Evolutionary conservation across 2,329 filamentous ascomycete species (phyloP).

Genomic region (Cladophialophora exuberans): DNA sequence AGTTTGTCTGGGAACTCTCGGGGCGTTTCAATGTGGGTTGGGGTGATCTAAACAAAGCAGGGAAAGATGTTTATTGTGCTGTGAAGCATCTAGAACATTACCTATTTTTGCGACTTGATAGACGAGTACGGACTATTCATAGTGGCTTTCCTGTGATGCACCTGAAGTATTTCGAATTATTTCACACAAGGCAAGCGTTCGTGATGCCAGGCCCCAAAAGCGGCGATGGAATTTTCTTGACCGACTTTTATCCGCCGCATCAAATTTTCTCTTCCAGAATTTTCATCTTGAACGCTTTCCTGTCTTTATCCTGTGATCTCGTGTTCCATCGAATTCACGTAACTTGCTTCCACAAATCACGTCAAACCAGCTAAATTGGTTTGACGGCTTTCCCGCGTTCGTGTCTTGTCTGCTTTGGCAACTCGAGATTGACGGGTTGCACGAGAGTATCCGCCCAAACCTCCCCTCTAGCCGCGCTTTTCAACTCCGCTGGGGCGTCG

Average conservation of each 20-base stretch:
- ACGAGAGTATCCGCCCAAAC: not conserved
- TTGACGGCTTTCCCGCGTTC: conserved; percentile 1
- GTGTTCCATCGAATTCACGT: conserved; percentile 7
- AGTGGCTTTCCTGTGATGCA: too few species aligned
- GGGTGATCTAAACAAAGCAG: too few species aligned
- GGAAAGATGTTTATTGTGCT: not conserved
- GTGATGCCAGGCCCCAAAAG: not conserved
- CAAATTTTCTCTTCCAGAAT: not conserved
- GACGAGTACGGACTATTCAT: not conserved
- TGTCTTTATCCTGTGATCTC: not conserved
- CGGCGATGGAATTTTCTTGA: not conserved
- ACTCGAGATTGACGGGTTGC: conserved; percentile 10
- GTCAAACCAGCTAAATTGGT: conserved; percentile 6
- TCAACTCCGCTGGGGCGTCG: conserved; percentile 20
- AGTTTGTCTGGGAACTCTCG: not conserved
- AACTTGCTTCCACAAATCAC: not conserved
- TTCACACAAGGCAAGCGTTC: conserved; percentile 4
- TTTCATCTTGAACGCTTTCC: not conserved
- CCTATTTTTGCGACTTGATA: not conserved
- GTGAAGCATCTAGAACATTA: not conserved
- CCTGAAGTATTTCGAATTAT: conserved; percentile 6
- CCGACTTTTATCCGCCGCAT: not conserved
- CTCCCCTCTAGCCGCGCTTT: conserved; percentile 11
- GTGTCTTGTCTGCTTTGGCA: conserved; percentile 2
- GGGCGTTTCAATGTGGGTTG: too few species aligned